Percentiles rank a stretch among this genome's conserved stretches.
Conservation (phyloP, 306 rosid species). For the Citrullus colocynthis region DNA sequence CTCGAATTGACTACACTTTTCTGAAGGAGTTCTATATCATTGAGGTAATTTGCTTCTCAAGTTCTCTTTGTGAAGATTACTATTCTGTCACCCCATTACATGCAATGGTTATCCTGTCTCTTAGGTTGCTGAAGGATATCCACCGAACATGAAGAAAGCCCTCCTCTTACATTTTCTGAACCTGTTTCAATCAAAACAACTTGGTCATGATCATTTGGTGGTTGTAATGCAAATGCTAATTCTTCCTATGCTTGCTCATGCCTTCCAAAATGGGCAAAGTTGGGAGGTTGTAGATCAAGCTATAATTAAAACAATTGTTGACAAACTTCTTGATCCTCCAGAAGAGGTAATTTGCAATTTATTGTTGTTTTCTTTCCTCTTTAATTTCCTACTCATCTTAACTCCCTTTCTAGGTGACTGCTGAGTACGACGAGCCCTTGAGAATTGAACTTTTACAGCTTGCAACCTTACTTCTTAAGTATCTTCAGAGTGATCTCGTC, state of each 20-base stretch:
- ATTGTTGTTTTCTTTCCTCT: not conserved
- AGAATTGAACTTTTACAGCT: constrained; percentile 95
- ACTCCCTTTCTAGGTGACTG: constrained; percentile 65
- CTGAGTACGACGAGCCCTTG: constrained; percentile 92
- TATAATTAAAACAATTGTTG: constrained; percentile 83
- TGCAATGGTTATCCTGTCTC: constrained; percentile 3
- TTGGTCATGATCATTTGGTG: constrained; percentile 85
- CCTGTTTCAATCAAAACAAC: constrained; percentile 86
- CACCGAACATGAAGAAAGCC: constrained; percentile 60
- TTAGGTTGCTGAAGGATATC: constrained; percentile 95
- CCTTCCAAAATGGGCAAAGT: constrained; percentile 91
- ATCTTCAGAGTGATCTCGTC: constrained; percentile 94
- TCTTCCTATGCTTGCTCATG: constrained; percentile 98
- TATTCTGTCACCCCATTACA: not conserved
- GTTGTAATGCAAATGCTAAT: constrained; percentile 97
- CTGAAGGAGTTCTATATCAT: constrained; percentile 94
- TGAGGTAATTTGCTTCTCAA: constrained; percentile 46
- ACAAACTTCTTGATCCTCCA: constrained; percentile 99
- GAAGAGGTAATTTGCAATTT: constrained; percentile 60
- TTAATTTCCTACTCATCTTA: constrained; percentile 8
- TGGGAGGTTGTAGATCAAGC: constrained; percentile 95
- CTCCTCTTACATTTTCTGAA: constrained; percentile 73
- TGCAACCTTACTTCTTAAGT: constrained; percentile 91
- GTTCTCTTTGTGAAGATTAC: constrained; percentile 4
- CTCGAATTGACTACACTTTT: constrained; percentile 88